Evolutionary conservation across 2,329 filamentous ascomycete species (phyloP), one percentile per base, ranked within the genome.

Genomic region (Pseudogymnoascus sp.): DNA sequence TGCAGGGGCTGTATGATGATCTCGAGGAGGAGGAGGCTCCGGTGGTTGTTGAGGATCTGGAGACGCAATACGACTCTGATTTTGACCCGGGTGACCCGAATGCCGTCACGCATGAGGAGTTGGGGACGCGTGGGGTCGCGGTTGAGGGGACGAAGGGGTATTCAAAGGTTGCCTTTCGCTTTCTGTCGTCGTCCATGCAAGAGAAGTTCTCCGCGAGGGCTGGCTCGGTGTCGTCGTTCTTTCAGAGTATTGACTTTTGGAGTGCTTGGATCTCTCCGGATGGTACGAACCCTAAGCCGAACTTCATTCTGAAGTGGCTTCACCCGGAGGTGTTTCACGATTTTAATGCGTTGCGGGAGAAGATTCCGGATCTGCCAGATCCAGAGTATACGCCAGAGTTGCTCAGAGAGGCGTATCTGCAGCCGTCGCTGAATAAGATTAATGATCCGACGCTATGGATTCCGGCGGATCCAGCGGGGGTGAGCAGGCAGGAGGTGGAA

Each of bases 241-340:
- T 53, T 16, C 14, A 53, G 14, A 56, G 62, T 5, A 37, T 71
- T 5, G 67, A 71, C 31, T 70, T 71, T 61, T 71, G 70, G 70
- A 66, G 63, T 3, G 40, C 64, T 12, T 70, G 68, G 68, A 66
- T 72, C 37, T 63, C 65, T 2, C 70, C 71, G 10, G 68, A 74
- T 31, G 69, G 14, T 53, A 53, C 75, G 1, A 71, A 75, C 61
- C 73, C 73, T 67, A 77, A 78, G 50, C 76, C 77, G 4, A 77
- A 77, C 64, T 70, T 80, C 56, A 62, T 82, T 62, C 70, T 74
- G 11, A 79, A 77, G 67, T 87, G 80, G 72, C 73, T 87, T n/a
- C 80, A 81, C 33, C 85, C 85, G 0, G 80, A 86, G 68, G 77
- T 79, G 60, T 85, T 85, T 70, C 74, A 77, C 56, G 77, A 81